phyloP scores from a whole-genome alignment of 2,329 filamentous ascomycete genomes.

The Onygena corvina region DNA sequence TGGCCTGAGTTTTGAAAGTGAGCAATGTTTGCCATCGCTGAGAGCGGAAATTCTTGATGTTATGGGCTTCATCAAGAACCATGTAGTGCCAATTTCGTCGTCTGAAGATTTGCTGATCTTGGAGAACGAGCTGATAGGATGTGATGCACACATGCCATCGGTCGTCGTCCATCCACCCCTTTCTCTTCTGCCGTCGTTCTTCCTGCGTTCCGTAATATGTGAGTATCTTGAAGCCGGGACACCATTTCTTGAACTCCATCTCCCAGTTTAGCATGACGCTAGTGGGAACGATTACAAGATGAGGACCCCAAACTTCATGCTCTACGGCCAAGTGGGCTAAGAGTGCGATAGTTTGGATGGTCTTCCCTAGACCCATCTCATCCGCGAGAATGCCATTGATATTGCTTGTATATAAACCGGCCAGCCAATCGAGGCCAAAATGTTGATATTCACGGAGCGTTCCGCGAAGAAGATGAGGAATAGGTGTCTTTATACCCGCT shows the following conservation, averaged over 20 bases:
- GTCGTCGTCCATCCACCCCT: slow-evolving; percentile 86
- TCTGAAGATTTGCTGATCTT: slow-evolving; percentile 89
- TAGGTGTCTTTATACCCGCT: slow-evolving; percentile 47
- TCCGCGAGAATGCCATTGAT: slow-evolving; percentile 96
- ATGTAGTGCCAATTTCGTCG: slow-evolving; percentile 93
- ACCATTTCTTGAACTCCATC: slow-evolving; percentile 99
- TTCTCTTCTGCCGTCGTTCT: slow-evolving; percentile 79
- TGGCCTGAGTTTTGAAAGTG: slow-evolving; percentile 79
- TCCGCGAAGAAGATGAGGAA: slow-evolving; percentile 74
- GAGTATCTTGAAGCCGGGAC: slow-evolving; percentile 92
- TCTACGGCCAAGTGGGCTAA: slow-evolving; percentile 84
- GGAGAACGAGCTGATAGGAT: slow-evolving; percentile 88
- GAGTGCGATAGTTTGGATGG: slow-evolving; percentile 91
- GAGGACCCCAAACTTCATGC: slow-evolving; percentile 87
- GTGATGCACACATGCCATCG: slow-evolving; percentile 97
- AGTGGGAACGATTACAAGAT: slow-evolving; percentile 90
- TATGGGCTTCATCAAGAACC: slow-evolving; percentile 95
- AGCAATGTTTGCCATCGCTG: slow-evolving; percentile 93
- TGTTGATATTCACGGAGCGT: slow-evolving; percentile 93
- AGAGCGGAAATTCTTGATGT: slow-evolving; percentile 99
- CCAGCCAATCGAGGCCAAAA: slow-evolving; percentile 92
- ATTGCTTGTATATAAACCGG: slow-evolving; percentile 77
- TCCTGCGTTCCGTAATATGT: slow-evolving; percentile 93
- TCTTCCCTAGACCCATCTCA: slow-evolving; percentile 97
- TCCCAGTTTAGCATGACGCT: slow-evolving; percentile 99